Evolutionary conservation across 345 rosid species (phyloP).

Genomic region (Salix arbutifolia): DNA sequence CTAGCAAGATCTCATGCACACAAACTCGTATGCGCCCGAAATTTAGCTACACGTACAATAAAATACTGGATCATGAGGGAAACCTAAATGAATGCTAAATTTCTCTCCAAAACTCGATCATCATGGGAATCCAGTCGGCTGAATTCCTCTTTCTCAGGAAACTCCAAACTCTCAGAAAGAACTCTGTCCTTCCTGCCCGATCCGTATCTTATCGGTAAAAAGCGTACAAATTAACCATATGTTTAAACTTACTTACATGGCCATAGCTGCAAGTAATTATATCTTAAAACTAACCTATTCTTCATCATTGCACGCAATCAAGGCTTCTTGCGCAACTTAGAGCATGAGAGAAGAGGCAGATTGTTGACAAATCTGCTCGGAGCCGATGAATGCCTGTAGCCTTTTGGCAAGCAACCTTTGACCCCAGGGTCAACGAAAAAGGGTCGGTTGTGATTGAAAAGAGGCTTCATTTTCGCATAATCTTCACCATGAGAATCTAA

Average conservation of each 20-base stretch:
- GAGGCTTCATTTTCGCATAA: constrained; percentile 44
- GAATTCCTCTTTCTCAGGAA: too few relatives aligned
- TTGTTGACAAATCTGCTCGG: constrained; percentile 83
- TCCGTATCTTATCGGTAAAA: background rate
- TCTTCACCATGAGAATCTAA: constrained; percentile 20
- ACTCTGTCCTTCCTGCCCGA: background rate
- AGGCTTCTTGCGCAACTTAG: constrained; percentile 3
- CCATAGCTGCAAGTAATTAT: background rate
- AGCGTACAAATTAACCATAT: background rate
- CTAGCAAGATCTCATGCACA: too few relatives aligned
- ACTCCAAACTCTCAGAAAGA: too few relatives aligned
- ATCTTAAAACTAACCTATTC: background rate
- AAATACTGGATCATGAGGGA: too few relatives aligned
- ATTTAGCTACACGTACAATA: too few relatives aligned
- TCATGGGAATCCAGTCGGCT: background rate
- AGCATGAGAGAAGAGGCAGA: constrained; percentile 60
- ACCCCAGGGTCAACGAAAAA: constrained; percentile 43
- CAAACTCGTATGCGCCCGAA: too few relatives aligned
- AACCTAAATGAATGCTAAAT: too few relatives aligned
- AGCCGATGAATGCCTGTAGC: constrained; percentile 60
- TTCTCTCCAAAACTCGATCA: background rate
- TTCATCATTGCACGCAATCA: constrained; percentile 2
- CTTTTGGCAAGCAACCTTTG: constrained; percentile 79
- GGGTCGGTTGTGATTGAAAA: constrained; percentile 16
- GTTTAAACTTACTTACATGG: background rate